Conservation (phyloP, 177 flowering plant species). For the Vitis hybrid region DNA sequence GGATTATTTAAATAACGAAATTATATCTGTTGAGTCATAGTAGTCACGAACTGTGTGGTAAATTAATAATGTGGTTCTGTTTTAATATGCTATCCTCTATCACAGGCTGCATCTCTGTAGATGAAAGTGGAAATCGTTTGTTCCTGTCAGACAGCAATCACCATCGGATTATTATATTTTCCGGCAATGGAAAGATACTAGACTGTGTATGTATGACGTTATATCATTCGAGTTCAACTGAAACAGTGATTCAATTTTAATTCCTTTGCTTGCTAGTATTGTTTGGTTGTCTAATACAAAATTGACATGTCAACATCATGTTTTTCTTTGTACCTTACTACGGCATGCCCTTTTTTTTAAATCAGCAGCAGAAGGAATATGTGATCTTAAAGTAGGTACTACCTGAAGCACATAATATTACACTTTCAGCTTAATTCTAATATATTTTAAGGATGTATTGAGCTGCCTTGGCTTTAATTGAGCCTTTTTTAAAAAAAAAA, state of each 20-base stretch:
- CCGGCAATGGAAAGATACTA: conserved; percentile 59
- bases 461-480: too few species aligned
- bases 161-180: conserved; percentile 72
- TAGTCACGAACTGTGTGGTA: too few species aligned
- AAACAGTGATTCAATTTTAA: background rate
- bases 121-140: conserved; percentile 61
- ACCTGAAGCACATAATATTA: too few species aligned
- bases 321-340: background rate
- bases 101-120: conserved; percentile 83
- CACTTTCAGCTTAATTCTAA: too few species aligned
- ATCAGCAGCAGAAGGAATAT: too few species aligned
- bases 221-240: background rate
- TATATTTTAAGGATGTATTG: too few species aligned
- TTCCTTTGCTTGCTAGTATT: background rate
- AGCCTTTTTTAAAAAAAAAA: too few species aligned
- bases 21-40: too few species aligned
- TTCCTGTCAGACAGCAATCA: conserved; percentile 91
- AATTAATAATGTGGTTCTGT: too few species aligned
- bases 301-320: background rate
- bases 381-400: too few species aligned
- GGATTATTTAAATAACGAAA: too few species aligned
- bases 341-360: too few species aligned
- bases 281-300: background rate
- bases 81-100: conserved; percentile 1
- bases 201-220: conserved; percentile 71